A percentile compares a stretch with the other conserved stretches of the same genome.
Conservation (phyloP, 2,329 filamentous ascomycete species). For the Aspergillus carbonarius region DNA sequence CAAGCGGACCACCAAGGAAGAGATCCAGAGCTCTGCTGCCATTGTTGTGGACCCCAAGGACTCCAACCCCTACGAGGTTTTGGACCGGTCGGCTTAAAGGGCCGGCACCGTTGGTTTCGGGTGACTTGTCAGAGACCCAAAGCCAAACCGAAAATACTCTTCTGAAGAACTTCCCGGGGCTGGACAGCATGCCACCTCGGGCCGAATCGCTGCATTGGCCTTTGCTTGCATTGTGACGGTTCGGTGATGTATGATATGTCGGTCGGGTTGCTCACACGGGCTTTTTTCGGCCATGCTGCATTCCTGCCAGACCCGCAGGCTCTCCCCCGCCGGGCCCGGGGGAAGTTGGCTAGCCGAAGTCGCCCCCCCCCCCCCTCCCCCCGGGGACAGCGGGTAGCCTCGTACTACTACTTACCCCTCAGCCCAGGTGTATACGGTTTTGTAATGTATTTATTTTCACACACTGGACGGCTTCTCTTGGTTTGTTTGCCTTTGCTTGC, state of each 20-base stretch:
- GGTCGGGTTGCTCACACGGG: background rate
- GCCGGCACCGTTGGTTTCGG: background rate
- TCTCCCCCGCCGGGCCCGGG: background rate
- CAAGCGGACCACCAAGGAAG: conserved; percentile 30
- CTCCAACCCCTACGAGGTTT: conserved; percentile 33
- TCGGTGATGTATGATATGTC: background rate
- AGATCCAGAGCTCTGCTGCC: conserved; percentile 14
- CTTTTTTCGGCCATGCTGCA: background rate
- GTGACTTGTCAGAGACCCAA: background rate
- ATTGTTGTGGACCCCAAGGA: conserved; percentile 22
- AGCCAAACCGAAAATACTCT: background rate
- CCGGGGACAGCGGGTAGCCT: background rate
- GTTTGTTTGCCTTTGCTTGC: background rate
- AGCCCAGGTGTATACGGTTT: background rate
- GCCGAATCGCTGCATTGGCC: background rate
- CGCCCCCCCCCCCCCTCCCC: too few species aligned
- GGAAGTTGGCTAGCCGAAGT: background rate
- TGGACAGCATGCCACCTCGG: background rate
- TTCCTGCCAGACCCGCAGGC: background rate
- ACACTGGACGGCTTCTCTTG: background rate
- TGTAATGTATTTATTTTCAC: background rate
- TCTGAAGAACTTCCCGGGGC: background rate
- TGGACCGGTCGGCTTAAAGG: conserved; percentile 21
- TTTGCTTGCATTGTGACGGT: background rate
- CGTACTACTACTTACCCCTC: background rate